Percentiles rank a stretch among this genome's conserved stretches.
These are phyloP conservation scores for Xylaria sp. DNA, from an alignment of 2,329 filamentous ascomycete genomes.

Conservation along the genomic window DNA sequence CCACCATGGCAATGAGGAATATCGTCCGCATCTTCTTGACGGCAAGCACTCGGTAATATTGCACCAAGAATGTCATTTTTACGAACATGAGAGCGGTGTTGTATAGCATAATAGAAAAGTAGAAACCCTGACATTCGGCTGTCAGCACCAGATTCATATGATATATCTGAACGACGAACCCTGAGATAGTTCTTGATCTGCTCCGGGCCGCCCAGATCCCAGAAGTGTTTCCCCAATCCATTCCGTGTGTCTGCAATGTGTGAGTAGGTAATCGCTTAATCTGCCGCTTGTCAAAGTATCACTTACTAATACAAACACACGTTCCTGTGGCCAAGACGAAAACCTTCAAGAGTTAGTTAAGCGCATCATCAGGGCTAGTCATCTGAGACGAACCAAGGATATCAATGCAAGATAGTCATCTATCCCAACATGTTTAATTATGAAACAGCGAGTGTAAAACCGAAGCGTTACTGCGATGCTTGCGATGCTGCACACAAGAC, in stretches of 20 bases:
- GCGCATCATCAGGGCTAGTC: conserved; percentile 1
- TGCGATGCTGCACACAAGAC: conserved; percentile 30
- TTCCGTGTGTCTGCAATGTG: conserved; percentile 25
- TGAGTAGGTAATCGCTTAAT: conserved; percentile 2
- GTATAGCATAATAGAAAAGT: conserved; percentile 43
- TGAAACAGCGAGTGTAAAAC: conserved; percentile 34
- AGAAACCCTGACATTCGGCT: conserved; percentile 38
- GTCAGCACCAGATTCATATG: neutral
- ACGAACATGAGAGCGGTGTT: conserved; percentile 40
- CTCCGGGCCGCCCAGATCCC: conserved; percentile 20
- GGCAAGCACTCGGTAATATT: conserved; percentile 44
- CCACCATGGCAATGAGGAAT: conserved; percentile 34
- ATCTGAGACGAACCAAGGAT: conserved; percentile 42
- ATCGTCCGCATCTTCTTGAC: conserved; percentile 36
- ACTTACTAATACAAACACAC: conserved; percentile 30
- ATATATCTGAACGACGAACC: conserved; percentile 7
- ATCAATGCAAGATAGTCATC: conserved; percentile 39
- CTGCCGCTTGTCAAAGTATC: neutral
- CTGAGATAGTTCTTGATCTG: conserved; percentile 25
- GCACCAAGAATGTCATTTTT: conserved; percentile 43
- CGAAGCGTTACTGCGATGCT: conserved; percentile 33
- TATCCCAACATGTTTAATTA: conserved; percentile 35
- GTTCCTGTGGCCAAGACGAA: conserved; percentile 29
- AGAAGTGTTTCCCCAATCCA: conserved; percentile 29
- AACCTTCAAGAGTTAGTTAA: conserved; percentile 14